These are phyloP conservation scores for Ophiostoma novo-ulmi DNA, from an alignment of 2,329 filamentous ascomycete species.

Conservation along the genomic window DNA sequence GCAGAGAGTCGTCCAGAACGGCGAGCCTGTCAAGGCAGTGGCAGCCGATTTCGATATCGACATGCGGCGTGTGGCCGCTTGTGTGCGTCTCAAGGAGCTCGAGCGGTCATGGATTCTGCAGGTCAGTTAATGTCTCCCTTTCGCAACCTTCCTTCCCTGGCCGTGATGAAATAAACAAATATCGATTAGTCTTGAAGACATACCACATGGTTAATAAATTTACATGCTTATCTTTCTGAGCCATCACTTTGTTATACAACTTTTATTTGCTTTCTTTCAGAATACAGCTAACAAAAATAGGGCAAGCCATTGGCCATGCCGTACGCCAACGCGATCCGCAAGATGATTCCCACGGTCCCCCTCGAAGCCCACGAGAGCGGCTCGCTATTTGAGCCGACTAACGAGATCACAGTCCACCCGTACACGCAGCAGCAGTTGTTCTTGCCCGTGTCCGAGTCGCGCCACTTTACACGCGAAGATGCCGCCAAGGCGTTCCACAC, in stretches of 20 bases:
- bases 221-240: slow-evolving; percentile 58
- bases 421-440: slow-evolving; percentile 61
- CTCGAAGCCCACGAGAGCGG: slow-evolving; percentile 39
- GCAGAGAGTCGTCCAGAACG: slow-evolving; percentile 57
- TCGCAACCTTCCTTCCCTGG: slow-evolving; percentile 14
- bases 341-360: slow-evolving; percentile 68
- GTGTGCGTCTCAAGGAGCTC: slow-evolving; percentile 78
- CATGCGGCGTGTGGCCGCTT: slow-evolving; percentile 76
- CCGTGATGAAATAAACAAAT: slow-evolving; percentile 55
- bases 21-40: slow-evolving; percentile 67
- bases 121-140: slow-evolving; percentile 50
- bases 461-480: slow-evolving; percentile 59
- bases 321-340: slow-evolving; percentile 69
- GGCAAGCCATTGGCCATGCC: slow-evolving; percentile 69
- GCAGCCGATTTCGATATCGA: slow-evolving; percentile 74
- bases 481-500: slow-evolving; percentile 61
- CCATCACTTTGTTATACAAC: slow-evolving; percentile 35
- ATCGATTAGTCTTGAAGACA: slow-evolving; percentile 99
- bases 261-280: not conserved
- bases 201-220: slow-evolving; percentile 70
- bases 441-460: slow-evolving; percentile 58
- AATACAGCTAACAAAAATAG: slow-evolving; percentile 42
- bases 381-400: slow-evolving; percentile 54
- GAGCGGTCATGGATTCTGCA: slow-evolving; percentile 71
- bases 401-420: slow-evolving; percentile 59